Evolutionary conservation across 495 filamentous ascomycete species (phyloP).

Genomic region (Daldinia grandis): DNA sequence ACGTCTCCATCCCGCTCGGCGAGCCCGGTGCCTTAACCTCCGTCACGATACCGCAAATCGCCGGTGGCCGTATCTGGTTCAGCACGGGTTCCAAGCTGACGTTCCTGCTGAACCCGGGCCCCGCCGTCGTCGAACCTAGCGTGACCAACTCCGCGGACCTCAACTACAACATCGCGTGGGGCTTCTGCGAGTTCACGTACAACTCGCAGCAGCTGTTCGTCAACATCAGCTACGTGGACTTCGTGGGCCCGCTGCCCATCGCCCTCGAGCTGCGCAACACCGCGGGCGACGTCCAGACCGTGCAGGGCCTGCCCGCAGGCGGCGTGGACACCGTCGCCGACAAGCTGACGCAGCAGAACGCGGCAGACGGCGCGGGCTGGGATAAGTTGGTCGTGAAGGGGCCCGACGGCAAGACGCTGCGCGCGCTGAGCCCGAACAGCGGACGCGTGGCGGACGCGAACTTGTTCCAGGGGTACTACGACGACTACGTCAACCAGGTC

Average conservation of each 20-base stretch:
- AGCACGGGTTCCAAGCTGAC: conserved; percentile 62
- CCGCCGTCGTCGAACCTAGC: conserved; percentile 75
- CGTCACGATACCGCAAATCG: conserved; percentile 71
- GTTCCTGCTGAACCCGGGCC: conserved; percentile 74
- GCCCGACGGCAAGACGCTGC: conserved; percentile 60
- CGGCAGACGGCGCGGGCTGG: conserved; percentile 68
- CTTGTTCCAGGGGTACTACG: conserved; percentile 70
- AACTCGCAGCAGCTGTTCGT: conserved; percentile 72
- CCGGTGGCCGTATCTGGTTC: conserved; percentile 77
- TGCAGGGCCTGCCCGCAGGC: conserved; percentile 64
- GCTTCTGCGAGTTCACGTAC: conserved; percentile 79
- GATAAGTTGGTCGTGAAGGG: conserved; percentile 64
- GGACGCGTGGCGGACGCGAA: conserved; percentile 61
- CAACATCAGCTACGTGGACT: conserved; percentile 81
- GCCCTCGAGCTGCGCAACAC: conserved; percentile 66
- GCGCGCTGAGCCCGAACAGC: conserved; percentile 72
- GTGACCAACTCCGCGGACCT: conserved; percentile 71
- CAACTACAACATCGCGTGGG: conserved; percentile 71
- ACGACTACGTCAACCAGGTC: conserved; percentile 68
- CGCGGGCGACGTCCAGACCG: conserved; percentile 60
- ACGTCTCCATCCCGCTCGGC: conserved; percentile 72
- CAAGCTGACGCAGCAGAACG: conserved; percentile 61
- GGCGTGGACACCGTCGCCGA: conserved; percentile 66
- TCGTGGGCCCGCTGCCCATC: conserved; percentile 69
- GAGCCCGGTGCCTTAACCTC: conserved; percentile 64